Evolutionary conservation across 2,329 filamentous ascomycete species (phyloP), one percentile per base, ranked within the genome.

Genomic region (Xylariomycetidae sp.): DNA sequence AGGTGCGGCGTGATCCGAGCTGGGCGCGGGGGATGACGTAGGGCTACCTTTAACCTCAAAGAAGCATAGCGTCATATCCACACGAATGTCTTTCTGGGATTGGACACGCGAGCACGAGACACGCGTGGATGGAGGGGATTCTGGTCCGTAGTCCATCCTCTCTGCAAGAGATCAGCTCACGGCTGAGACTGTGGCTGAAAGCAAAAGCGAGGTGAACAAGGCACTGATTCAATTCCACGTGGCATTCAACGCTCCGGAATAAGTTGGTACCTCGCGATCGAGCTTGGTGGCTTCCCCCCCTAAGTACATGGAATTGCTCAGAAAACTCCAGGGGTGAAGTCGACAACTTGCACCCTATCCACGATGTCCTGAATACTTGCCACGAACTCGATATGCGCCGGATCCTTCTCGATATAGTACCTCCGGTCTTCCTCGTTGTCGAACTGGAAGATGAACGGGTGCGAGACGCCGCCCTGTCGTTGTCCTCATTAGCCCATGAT

Each of bases 401-500:
- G 79, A 44, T 86, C 81, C 16, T 71, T 62, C 29, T 70, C 53
- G 3, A 80, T 52, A 49, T 85, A 86, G 48, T 85, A 85, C 41
- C 77, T 70, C 34, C 80, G 63, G 47, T 86, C 80, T 40, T 74
- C 70, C 19, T 66, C 64, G 28, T 55, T 79, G 4, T 70, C 67
- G 38, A 86, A 85, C 46, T 82, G 70, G 17, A 74, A 67, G 2
- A 86, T 68, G 44, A 85, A 85, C 1, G 67, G 76, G 48, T 86
- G 80, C 1, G 76, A 77, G 20, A 78, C 72, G 0, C 69, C 79
- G 27, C 68, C 64, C 79, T 76, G 36, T 37, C n/a, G 10, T n/a
- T n/a, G n/a, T n/a, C n/a, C n/a, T 22, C 14, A 16, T 20, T 13
- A 31, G 13, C 8, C 25, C 10, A 13, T 29, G 10, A 35, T 10